Conservation (phyloP, 2,329 filamentous ascomycete species). For the Orbilia blumenaviensis region DNA sequence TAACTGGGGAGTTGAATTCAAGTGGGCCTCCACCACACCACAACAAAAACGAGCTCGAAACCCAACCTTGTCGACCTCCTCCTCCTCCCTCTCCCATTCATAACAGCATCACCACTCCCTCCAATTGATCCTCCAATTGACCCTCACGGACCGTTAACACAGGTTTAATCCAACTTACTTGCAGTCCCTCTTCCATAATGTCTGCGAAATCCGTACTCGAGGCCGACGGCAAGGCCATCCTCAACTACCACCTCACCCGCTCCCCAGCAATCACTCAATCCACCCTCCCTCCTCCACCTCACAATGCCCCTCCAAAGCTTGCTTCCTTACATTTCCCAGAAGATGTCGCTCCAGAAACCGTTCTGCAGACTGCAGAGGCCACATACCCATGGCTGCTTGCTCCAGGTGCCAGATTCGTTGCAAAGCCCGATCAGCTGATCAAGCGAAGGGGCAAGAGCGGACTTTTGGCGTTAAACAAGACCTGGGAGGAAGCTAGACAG, state of each 20-base stretch:
- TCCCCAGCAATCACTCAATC: slow-evolving; percentile 97
- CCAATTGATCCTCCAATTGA: slow-evolving; percentile 57
- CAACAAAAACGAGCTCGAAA: slow-evolving; percentile 51
- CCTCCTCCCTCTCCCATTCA: slow-evolving; percentile 52
- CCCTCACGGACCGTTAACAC: slow-evolving; percentile 53
- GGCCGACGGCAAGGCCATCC: slow-evolving; percentile 99
- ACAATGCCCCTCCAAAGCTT: slow-evolving; percentile 91
- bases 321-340: slow-evolving; percentile 92
- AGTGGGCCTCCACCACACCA: slow-evolving; percentile 26
- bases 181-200: slow-evolving; percentile 67
- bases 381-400: slow-evolving; percentile 95
- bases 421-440: slow-evolving; percentile 99
- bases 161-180: slow-evolving; percentile 38
- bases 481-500: slow-evolving; percentile 89
- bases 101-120: slow-evolving; percentile 57
- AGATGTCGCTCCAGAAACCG: slow-evolving; percentile 79
- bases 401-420: slow-evolving; percentile 88
- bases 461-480: slow-evolving; percentile 94
- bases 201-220: slow-evolving; percentile 97
- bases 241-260: slow-evolving; percentile 99
- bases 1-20: slow-evolving; percentile 10
- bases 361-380: slow-evolving; percentile 94
- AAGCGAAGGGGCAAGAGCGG: slow-evolving; percentile 99
- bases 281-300: slow-evolving; percentile 81
- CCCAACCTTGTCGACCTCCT: slow-evolving; percentile 53